Evolutionary conservation across 768 basidiomycete genomes (phyloP).

Genomic region (Termitomyces sp.): DNA sequence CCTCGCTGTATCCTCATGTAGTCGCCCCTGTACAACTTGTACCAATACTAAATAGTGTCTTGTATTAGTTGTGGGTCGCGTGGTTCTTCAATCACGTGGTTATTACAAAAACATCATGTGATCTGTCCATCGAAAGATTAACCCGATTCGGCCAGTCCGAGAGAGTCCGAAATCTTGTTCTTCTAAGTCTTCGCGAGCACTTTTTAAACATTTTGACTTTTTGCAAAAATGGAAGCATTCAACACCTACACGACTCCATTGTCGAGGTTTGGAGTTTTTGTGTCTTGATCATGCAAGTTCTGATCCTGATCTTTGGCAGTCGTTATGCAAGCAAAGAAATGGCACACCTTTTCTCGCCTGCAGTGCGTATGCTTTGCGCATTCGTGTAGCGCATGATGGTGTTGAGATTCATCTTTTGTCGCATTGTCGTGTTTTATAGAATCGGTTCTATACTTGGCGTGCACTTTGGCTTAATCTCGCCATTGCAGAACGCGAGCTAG

Average conservation of each 20-base stretch:
- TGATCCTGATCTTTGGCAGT: constrained; percentile 33
- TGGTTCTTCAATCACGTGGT: neutral
- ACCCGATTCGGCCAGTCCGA: neutral
- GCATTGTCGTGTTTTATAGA: constrained; percentile 41
- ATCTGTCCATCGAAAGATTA: neutral
- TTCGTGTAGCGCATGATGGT: neutral
- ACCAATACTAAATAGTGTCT: neutral
- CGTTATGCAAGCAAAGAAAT: constrained; percentile 99
- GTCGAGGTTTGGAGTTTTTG: constrained; percentile 47
- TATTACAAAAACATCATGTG: neutral
- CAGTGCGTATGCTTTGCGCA: constrained; percentile 42
- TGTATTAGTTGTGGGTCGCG: neutral
- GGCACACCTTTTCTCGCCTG: constrained; percentile 93
- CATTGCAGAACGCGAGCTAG: constrained; percentile 93
- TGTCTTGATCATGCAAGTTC: neutral
- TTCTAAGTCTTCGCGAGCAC: neutral
- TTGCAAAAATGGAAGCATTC: constrained; percentile 44
- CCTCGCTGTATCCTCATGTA: neutral
- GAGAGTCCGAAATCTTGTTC: constrained; percentile 2
- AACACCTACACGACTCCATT: constrained; percentile 79
- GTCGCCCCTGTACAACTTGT: neutral
- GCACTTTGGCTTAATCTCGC: constrained; percentile 95
- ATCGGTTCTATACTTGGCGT: constrained; percentile 93
- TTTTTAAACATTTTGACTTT: neutral
- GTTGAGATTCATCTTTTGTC: neutral